Evolutionary conservation across 139 green algal species (phyloP), one percentile per base, ranked within the genome.

Genomic region (Coelastrella sp.): DNA sequence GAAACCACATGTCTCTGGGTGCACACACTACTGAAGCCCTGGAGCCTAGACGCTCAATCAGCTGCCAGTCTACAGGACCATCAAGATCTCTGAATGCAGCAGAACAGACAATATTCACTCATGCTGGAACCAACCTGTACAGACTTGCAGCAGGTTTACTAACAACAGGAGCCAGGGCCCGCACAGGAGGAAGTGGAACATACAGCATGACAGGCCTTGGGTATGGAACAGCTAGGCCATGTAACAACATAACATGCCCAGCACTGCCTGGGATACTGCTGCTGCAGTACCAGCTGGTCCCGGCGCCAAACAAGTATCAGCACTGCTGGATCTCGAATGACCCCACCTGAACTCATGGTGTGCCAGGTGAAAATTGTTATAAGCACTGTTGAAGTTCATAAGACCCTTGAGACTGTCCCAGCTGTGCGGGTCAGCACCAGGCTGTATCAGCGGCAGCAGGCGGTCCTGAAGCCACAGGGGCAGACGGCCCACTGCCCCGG

Each of bases 261-360:
- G 57, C 19, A 66, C 19, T 30, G 23, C 57, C 15, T 66, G 13
- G 7, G 11, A 13, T 13, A 57, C 15, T 57, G 15, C 45, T 57
- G 45, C 45, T 57, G 11, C 45, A 57, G 15, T 13, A 57, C 45
- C 45, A 57, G 1, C 15, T 23, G 45, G 15, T 13, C 45, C 11
- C 15, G 45, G 45, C 15, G 45, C 45, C 45, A 57, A 13, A 57
- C 11, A 57, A 57, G 45, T 13, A 64, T 9, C 53, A 64, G 40
- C 27, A 27, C 30, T 4, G 30, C 25, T 38, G 40, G n/a, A n/a
- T n/a, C n/a, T n/a, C 30, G 27, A 69, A 19, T 15, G 7, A 5
- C 4, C 72, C 25, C 48, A 80, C 72, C 72, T 84, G 60, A 84
- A 84, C 62, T 84, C 78, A 35, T 84, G 78, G 27, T 30, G 27